phyloP scores from a whole-genome alignment of 306 rosid species.

The Prunus mongolica region DNA sequence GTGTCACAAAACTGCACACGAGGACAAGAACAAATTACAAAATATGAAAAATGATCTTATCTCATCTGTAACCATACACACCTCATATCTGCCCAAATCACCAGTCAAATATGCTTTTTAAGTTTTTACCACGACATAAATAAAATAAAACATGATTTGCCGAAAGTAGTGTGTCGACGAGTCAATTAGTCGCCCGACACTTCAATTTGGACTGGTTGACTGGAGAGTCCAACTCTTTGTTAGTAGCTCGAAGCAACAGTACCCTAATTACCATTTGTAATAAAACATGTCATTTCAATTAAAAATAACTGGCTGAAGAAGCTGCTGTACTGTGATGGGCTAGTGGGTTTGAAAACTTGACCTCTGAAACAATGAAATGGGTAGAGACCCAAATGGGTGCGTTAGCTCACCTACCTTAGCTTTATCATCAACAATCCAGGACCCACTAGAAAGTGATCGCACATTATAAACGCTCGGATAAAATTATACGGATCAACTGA shows the following conservation, averaged over 20 bases:
- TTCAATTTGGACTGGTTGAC: background rate
- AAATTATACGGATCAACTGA: background rate
- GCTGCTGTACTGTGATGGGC: background rate
- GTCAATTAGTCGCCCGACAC: background rate
- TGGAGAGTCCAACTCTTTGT: background rate
- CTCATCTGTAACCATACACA: background rate
- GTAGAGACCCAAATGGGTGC: background rate
- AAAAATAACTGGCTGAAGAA: background rate
- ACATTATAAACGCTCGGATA: background rate
- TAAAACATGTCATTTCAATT: background rate
- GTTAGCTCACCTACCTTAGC: conserved; percentile 4
- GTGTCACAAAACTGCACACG: too few relatives aligned
- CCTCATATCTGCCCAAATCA: background rate
- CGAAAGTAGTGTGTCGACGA: background rate
- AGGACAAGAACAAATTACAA: too few relatives aligned
- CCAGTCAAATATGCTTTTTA: too few relatives aligned
- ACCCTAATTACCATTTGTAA: background rate
- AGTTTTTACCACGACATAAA: too few relatives aligned
- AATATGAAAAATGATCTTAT: background rate
- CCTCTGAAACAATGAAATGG: background rate
- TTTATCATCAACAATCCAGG: background rate
- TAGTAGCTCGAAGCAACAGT: background rate
- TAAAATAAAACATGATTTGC: background rate
- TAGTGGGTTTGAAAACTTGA: background rate
- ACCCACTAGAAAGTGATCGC: background rate